Conservation (phyloP, 1,139 yeast genomes). For the Sugiyamaella japonica region DNA sequence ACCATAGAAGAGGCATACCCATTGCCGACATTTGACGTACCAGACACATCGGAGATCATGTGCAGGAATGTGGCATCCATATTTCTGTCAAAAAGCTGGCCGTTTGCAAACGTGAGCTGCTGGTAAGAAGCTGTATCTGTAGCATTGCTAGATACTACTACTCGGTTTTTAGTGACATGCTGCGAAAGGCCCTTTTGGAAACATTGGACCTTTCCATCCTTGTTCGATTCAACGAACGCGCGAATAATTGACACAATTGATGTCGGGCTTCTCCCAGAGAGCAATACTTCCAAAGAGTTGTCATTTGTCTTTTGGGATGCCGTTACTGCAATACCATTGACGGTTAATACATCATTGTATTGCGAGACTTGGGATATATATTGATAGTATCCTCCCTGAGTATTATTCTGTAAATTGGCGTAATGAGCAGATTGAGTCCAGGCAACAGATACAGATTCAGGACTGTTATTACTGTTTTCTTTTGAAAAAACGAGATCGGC, state of each 20-base stretch:
- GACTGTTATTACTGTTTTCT: neutral
- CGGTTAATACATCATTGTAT: neutral
- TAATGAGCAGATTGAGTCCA: conserved; percentile 10
- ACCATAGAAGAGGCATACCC: conserved; percentile 1
- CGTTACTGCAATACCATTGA: conserved; percentile 8
- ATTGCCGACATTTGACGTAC: neutral
- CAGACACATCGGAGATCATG: conserved; percentile 1
- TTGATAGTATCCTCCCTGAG: neutral
- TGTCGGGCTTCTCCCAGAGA: neutral
- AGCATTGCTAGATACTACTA: neutral
- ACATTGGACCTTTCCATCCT: conserved; percentile 5
- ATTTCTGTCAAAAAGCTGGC: conserved; percentile 1
- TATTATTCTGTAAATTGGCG: conserved; percentile 12
- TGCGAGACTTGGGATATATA: neutral
- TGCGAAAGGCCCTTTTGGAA: conserved; percentile 6
- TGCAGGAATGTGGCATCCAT: neutral
- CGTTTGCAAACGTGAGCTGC: conserved; percentile 3
- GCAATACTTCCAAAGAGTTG: conserved; percentile 1
- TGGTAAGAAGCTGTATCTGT: neutral
- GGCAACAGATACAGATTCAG: neutral
- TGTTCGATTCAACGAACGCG: conserved; percentile 7
- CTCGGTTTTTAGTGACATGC: neutral
- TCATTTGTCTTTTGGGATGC: conserved; percentile 6
- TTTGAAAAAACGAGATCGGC: conserved; percentile 1
- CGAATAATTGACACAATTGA: conserved; percentile 7